Conservation (phyloP, 805 yeast genomes). For the Priceomyces carsonii region DNA sequence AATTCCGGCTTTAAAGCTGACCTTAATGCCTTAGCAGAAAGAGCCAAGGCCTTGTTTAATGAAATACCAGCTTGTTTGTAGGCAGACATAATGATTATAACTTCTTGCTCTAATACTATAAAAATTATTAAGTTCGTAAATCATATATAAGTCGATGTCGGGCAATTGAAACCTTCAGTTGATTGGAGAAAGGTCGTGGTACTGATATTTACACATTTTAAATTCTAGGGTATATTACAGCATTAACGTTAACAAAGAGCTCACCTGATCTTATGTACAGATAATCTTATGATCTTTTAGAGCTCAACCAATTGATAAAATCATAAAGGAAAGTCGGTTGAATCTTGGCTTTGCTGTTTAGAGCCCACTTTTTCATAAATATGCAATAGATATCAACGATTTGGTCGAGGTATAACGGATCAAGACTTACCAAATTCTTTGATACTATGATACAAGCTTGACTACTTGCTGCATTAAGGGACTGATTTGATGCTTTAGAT, state of each 20-base stretch:
- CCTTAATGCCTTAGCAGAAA: constrained; percentile 89
- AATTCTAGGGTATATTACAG: neutral
- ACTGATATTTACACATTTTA: constrained; percentile 7
- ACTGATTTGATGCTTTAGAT: constrained; percentile 44
- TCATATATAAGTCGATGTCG: constrained; percentile 4
- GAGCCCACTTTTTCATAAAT: constrained; percentile 64
- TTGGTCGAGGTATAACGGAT: constrained; percentile 35
- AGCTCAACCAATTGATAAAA: constrained; percentile 73
- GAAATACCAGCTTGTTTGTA: constrained; percentile 51
- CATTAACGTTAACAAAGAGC: neutral
- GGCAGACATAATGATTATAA: constrained; percentile 49
- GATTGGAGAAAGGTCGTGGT: constrained; percentile 9
- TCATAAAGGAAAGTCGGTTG: constrained; percentile 67
- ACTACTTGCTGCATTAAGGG: constrained; percentile 57
- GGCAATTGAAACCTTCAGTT: constrained; percentile 6
- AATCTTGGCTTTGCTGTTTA: constrained; percentile 44
- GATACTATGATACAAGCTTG: constrained; percentile 67
- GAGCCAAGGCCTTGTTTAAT: constrained; percentile 84
- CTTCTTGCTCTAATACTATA: neutral
- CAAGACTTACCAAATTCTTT: constrained; percentile 48
- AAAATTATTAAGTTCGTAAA: neutral
- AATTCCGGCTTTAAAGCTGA: constrained; percentile 83
- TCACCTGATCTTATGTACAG: too few species aligned
- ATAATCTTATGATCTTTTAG: too few species aligned
- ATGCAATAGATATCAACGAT: constrained; percentile 58